Evolutionary conservation across 768 basidiomycete genomes (phyloP), one percentile per base, ranked within the genome.

Genomic region (Leccinellum luteum): DNA sequence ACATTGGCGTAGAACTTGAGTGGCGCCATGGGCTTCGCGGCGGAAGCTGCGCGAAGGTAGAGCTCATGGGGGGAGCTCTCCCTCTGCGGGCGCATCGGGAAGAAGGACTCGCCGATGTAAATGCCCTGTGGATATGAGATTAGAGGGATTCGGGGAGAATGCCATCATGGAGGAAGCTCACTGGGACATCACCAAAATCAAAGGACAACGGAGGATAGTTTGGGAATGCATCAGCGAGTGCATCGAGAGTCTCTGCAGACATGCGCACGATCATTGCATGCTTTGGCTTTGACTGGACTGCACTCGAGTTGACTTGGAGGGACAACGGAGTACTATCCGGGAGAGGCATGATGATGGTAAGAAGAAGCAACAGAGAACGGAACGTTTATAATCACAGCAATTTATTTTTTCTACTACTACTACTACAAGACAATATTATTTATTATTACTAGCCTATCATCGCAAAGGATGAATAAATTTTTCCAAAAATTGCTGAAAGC

Each of bases 401-500:
- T 45, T 23, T 45, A 44, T 12, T 44, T 21, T 44, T n/a, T n/a
- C 23, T 8, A 30, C 9, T 30, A 30, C 1, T 30, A 30, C 30
- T 4, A 9, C 30, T 30, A 30, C 6, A n/a, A n/a, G n/a, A n/a
- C n/a, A n/a, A n/a, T n/a, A n/a, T n/a, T n/a, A n/a, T n/a, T 25
- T 25, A 25, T 25, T 25, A 25, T 25, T 25, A 4, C 25, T 25
- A 25, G 25, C 25, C 25, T 4, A n/a, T 48, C 47, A 48, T 49
- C 48, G 15, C 48, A 19, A 9, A 31, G 10, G 28, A 31, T 27
- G 48, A 49, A 10, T 25, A 27, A 3, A 12, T 28, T 23, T 84
- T 83, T 77, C 84, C 90, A 92, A 92, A 92, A 92, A 91, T 92
- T 91, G 86, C 88, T 86, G 82, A 78, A 81, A 82, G 86, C 87